Conservation (phyloP, 2,329 filamentous ascomycete species). For the Zasmidium cellare region DNA sequence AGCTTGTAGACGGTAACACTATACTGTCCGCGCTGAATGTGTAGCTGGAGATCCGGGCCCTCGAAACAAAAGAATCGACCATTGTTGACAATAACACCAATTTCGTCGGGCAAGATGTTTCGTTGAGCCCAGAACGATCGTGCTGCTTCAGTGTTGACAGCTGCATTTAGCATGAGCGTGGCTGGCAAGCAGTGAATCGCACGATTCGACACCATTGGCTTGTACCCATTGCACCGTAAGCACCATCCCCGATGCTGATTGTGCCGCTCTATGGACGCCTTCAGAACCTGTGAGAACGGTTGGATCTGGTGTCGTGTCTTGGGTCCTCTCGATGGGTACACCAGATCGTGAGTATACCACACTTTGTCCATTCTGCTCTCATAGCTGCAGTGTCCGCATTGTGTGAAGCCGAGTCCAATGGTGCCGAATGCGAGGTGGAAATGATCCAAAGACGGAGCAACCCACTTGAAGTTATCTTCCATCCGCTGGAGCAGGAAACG, state of each 20-base stretch:
- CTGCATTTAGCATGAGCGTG: conserved; percentile 84
- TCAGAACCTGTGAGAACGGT: conserved; percentile 84
- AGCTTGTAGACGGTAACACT: conserved; percentile 88
- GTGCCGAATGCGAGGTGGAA: conserved; percentile 76
- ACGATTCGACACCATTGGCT: conserved; percentile 81
- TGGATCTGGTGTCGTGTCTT: conserved; percentile 31
- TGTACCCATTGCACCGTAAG: conserved; percentile 84
- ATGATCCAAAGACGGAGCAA: conserved; percentile 54
- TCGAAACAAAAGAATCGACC: conserved; percentile 96
- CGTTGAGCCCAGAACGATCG: conserved; percentile 83
- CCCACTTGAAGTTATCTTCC: conserved; percentile 63
- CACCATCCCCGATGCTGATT: conserved; percentile 92
- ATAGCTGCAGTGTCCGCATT: conserved; percentile 82
- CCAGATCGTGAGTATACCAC: conserved; percentile 80
- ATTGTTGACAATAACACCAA: conserved; percentile 85
- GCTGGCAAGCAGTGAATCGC: conserved; percentile 78
- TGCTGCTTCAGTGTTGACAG: conserved; percentile 71
- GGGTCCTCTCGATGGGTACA: conserved; percentile 64
- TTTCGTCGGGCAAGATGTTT: conserved; percentile 89
- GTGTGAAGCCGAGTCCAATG: conserved; percentile 69
- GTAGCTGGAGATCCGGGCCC: conserved; percentile 80
- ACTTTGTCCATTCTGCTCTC: conserved; percentile 79
- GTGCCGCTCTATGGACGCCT: conserved; percentile 86
- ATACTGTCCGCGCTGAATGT: conserved; percentile 75
- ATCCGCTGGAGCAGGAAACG: conserved; percentile 84